Percentiles rank a stretch among this genome's conserved stretches.
Conservation (phyloP, 257 asterid species). For the Salvia rosmarinus region DNA sequence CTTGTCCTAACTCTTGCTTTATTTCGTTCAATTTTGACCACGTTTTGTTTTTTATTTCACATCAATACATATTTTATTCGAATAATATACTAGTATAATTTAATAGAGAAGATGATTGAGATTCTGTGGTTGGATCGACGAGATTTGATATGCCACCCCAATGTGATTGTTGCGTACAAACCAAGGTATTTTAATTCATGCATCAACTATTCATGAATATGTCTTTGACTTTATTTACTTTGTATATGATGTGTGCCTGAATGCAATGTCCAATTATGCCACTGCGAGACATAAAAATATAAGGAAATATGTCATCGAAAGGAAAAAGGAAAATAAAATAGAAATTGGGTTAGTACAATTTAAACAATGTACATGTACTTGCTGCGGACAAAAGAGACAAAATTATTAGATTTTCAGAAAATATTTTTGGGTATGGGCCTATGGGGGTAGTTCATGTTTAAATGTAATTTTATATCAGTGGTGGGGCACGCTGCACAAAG, state of each 20-base stretch:
- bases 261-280: not conserved
- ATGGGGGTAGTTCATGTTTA: no score
- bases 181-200: slow-evolving; percentile 24
- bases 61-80: not conserved
- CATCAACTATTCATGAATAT: slow-evolving; percentile 22
- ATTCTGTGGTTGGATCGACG: slow-evolving; percentile 39
- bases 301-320: not conserved
- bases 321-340: not conserved
- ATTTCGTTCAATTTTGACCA: slow-evolving; percentile 26
- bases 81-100: not conserved
- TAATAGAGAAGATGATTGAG: slow-evolving; percentile 33
- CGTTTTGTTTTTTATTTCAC: not conserved
- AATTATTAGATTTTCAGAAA: slow-evolving; percentile 6
- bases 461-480: no score
- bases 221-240: not conserved
- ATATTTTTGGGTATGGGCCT: no score
- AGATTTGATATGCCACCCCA: slow-evolving; percentile 35
- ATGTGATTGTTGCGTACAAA: slow-evolving; percentile 32
- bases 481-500: no score
- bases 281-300: not conserved
- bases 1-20: slow-evolving; percentile 3
- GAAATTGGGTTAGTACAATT: not conserved
- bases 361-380: not conserved
- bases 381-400: slow-evolving; percentile 5
- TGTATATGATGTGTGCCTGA: not conserved